phyloP scores from a whole-genome alignment of 192 early-diverging fungal species.

The Radiomyces spectabilis region DNA sequence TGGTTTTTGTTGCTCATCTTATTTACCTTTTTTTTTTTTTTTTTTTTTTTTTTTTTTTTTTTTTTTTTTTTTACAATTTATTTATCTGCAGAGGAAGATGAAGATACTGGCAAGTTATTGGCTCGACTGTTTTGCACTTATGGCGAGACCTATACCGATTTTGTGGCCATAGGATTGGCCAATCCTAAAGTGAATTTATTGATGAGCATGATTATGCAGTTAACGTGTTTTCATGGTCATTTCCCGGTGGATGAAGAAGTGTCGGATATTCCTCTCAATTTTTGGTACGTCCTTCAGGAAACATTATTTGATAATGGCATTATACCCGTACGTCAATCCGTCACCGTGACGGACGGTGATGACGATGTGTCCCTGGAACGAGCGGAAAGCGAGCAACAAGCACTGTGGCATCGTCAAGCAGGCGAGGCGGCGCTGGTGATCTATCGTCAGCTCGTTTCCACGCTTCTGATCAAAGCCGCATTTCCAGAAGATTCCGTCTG shows the following conservation, averaged over 20 bases:
- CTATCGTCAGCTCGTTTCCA: constrained; percentile 44
- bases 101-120: constrained; percentile 32
- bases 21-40: background rate
- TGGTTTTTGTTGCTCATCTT: background rate
- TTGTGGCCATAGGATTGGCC: constrained; percentile 34
- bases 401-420: background rate
- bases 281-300: constrained; percentile 72
- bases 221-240: constrained; percentile 63
- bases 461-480: constrained; percentile 47
- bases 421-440: constrained; percentile 32
- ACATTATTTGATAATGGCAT: constrained; percentile 46
- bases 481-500: constrained; percentile 48
- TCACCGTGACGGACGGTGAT: background rate
- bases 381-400: background rate
- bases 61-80: background rate
- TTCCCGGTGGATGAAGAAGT: constrained; percentile 61
- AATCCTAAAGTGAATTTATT: constrained; percentile 33
- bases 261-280: constrained; percentile 61
- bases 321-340: constrained; percentile 14
- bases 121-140: constrained; percentile 44
- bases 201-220: constrained; percentile 51
- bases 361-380: background rate
- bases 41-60: background rate
- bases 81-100: constrained; percentile 35
- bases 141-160: constrained; percentile 51